Evolutionary conservation across 169 alveolate species (phyloP), one percentile per base, ranked within the genome.

Genomic region (Cryptosporidium ubiquitum): DNA sequence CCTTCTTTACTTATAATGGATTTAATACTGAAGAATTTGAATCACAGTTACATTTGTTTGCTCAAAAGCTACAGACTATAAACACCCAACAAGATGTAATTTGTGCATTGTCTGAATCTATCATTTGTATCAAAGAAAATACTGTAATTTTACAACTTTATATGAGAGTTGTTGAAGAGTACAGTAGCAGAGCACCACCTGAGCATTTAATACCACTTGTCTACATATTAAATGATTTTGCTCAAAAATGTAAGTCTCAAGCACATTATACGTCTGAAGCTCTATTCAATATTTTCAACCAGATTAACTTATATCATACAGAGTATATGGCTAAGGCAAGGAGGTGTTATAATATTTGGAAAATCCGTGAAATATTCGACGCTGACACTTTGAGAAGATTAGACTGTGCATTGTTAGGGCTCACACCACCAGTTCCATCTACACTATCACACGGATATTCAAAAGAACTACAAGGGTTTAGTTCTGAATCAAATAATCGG

Each of bases 291-390:
- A 79, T 79, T 42, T 79, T 79, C 40, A 79, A 57, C 42, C 89
- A 61, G 37, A 79, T 79, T 42, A 79, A 79, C 51, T 20, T 61
- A 23, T 58, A 79, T 35, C 69, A 79, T 39, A 61, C 89, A 26
- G 89, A 79, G 42, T 79, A 61, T 79, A 79, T 79, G 89, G 89
- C 89, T 40, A 79, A 79, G 23, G 89, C 89, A 79, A 79, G 89
- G 39, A 58, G 89, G 20, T 79, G 89, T 31, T 79, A 29, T n/a
- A 79, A 79, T 64, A 79, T 79, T 57, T 79, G 89, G 89, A 79
- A 79, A 37, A 40, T 26, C 23, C 74, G 89, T 14, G 89, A 64
- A 44, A 79, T 79, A 61, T 79, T 79, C 61, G 89, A 79, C n/a
- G 29, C 20, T 40, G 75, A 79, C 18, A 79, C 75, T 40, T 29